These are phyloP conservation scores for Malania oleifera DNA, from an alignment of 164 flowering plant species.

Conservation along the genomic window DNA sequence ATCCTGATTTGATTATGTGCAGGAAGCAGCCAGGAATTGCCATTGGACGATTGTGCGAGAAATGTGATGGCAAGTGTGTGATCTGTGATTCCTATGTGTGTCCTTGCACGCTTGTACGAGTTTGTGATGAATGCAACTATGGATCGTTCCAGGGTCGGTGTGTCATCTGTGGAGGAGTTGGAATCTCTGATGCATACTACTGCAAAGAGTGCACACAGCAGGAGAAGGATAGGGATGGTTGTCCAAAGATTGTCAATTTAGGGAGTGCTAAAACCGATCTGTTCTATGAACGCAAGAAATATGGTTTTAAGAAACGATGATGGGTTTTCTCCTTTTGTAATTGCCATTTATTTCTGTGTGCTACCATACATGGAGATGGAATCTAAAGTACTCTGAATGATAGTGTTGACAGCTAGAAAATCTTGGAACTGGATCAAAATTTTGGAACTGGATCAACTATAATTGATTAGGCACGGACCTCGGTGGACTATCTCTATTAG, in stretches of 20 bases:
- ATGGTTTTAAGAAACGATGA: slow-evolving; percentile 82
- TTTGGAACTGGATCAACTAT: no score
- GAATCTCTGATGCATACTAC: slow-evolving; percentile 85
- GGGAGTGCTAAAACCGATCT: slow-evolving; percentile 91
- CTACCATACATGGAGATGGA: neutral
- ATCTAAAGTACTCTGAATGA: no score
- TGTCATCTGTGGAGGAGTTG: slow-evolving; percentile 86
- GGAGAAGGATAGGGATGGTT: slow-evolving; percentile 84
- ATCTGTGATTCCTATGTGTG: slow-evolving; percentile 70
- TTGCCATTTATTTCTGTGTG: neutral
- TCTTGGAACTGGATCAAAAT: no score
- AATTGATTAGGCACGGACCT: no score
- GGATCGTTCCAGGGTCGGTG: slow-evolving; percentile 85
- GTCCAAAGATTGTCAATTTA: slow-evolving; percentile 77
- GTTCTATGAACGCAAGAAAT: slow-evolving; percentile 82
- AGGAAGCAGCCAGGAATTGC: slow-evolving; percentile 69
- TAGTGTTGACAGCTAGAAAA: no score
- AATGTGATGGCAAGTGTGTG: slow-evolving; percentile 63
- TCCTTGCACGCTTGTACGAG: slow-evolving; percentile 75
- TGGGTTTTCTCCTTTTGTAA: neutral
- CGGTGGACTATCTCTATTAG: no score
- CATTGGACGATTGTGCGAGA: slow-evolving; percentile 65
- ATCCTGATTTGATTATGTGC: slow-evolving; percentile 72
- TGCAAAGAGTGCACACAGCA: slow-evolving; percentile 92
- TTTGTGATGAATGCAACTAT: slow-evolving; percentile 87